Percentiles rank a stretch among this genome's conserved stretches.
Conservation (phyloP, 768 basidiomycete genomes). For the Pulveroboletus sp. region DNA sequence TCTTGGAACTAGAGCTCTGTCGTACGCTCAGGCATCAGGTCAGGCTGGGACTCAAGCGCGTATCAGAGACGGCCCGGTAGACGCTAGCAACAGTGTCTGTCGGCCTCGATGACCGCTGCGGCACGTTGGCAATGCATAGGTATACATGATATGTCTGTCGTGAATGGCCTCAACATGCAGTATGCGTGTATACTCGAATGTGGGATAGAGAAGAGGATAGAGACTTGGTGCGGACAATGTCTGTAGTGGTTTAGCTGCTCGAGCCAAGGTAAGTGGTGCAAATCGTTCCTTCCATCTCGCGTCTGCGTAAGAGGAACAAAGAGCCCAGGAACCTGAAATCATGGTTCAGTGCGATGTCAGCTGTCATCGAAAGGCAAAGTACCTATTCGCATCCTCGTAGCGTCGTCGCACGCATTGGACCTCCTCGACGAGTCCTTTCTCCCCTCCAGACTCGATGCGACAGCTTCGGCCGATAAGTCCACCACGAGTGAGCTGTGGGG, state of each 20-base stretch:
- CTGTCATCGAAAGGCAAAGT: constrained; percentile 1
- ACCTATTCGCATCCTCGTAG: constrained; percentile 68
- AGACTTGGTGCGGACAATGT: not conserved
- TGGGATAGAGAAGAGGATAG: not conserved
- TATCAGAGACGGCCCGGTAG: constrained; percentile 23
- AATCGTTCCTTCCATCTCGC: constrained; percentile 19
- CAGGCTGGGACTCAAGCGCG: constrained; percentile 26
- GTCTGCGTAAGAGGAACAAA: constrained; percentile 58
- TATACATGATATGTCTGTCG: not conserved
- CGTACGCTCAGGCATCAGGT: constrained; percentile 34
- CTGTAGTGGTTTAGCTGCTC: not conserved
- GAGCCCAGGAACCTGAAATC: constrained; percentile 53
- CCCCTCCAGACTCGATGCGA: constrained; percentile 2
- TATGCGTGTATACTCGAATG: constrained; percentile 1
- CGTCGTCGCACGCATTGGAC: constrained; percentile 46
- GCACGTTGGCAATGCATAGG: not conserved
- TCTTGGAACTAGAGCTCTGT: constrained; percentile 70
- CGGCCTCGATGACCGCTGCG: not conserved
- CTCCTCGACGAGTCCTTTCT: constrained; percentile 34
- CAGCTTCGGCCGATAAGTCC: not conserved
- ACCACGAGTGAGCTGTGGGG: not conserved
- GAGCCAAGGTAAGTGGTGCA: not conserved
- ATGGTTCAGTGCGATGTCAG: constrained; percentile 4
- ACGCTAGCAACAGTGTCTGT: not conserved
- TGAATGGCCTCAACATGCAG: constrained; percentile 7